phyloP scores from a whole-genome alignment of 257 asterid species.

The Striga asiatica region DNA sequence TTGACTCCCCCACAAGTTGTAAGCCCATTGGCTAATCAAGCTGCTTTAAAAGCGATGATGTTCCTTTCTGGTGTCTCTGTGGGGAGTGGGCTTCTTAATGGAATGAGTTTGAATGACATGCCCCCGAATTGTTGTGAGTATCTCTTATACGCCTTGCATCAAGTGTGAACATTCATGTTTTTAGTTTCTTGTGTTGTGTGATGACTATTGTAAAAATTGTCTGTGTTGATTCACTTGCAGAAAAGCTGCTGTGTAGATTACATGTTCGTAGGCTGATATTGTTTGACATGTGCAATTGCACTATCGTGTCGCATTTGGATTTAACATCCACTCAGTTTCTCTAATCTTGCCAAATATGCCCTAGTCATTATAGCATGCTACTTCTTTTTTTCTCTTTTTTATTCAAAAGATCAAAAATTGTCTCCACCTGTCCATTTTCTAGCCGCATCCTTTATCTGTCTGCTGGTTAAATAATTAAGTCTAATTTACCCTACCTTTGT shows the following conservation, averaged over 20 bases:
- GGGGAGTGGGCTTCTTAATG: constrained; percentile 73
- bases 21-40: constrained; percentile 86
- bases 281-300: constrained; percentile 9
- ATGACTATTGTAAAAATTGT: not conserved
- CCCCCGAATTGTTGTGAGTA: constrained; percentile 77
- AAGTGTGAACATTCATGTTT: not conserved
- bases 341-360: not conserved
- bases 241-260: constrained; percentile 4
- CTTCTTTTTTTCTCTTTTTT: not conserved
- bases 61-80: constrained; percentile 69
- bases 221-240: too few species aligned
- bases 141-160: constrained; percentile 10
- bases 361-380: not conserved
- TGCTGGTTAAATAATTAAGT: not conserved
- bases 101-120: constrained; percentile 76
- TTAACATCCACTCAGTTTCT: not conserved
- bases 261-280: not conserved
- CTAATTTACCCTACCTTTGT: not conserved
- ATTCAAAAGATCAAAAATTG: not conserved
- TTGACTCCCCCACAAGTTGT: constrained; percentile 72
- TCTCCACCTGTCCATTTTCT: not conserved
- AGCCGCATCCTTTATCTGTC: constrained; percentile 1
- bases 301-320: not conserved
- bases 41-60: constrained; percentile 91
- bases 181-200: constrained; percentile 4